Conservation (phyloP, 306 rosid genomes). For the Nissolia schottii region DNA sequence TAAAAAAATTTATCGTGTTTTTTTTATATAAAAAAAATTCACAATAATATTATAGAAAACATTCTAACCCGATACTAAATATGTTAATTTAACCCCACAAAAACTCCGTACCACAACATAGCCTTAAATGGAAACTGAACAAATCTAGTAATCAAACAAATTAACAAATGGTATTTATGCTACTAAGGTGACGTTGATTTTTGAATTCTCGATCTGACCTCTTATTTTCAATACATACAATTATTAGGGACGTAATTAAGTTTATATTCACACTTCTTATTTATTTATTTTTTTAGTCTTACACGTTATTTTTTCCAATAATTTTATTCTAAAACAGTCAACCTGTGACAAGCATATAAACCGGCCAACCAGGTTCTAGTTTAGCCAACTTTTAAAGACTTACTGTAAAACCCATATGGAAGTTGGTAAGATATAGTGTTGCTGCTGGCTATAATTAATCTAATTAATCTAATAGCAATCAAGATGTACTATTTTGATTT, state of each 20-base stretch:
- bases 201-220: neutral
- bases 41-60: neutral
- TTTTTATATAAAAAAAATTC: neutral
- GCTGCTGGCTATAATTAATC: neutral
- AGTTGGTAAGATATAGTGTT: conserved; percentile 21
- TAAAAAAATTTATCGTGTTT: neutral
- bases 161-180: neutral
- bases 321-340: neutral
- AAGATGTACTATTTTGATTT: neutral
- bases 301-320: neutral
- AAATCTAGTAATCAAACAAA: neutral
- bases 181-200: neutral
- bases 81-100: neutral
- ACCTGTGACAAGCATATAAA: neutral
- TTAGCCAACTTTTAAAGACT: conserved; percentile 7
- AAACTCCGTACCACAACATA: neutral
- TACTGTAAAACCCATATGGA: neutral
- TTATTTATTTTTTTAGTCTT: neutral
- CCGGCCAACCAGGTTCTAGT: conserved; percentile 8
- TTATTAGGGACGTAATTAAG: neutral
- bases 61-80: neutral
- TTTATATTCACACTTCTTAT: neutral
- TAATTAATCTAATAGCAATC: conserved; percentile 18
- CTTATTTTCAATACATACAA: neutral
- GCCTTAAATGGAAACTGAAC: neutral